Evolutionary conservation across 345 rosid genomes (phyloP).

Genomic region (Raphanus sativus): DNA sequence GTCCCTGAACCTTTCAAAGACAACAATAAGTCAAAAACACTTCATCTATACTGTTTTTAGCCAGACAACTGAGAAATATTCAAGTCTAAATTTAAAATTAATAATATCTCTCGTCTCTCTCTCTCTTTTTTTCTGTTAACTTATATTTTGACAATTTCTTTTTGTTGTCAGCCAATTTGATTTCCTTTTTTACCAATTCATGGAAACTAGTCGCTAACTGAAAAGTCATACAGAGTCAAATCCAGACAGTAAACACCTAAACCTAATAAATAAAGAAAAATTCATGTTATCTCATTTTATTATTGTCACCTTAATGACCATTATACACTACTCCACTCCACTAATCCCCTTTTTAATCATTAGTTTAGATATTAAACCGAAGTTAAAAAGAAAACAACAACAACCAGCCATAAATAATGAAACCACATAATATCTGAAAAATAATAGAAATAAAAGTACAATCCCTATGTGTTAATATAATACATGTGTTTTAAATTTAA

Average conservation of each 20-base stretch:
- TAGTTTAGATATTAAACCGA: not conserved
- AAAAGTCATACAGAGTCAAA: conserved; percentile 6
- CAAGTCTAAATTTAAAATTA: not conserved
- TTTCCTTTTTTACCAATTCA: not conserved
- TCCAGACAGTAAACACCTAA: not conserved
- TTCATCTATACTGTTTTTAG: not conserved
- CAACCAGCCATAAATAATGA: not conserved
- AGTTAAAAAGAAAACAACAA: conserved; percentile 3
- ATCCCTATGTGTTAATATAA: not conserved
- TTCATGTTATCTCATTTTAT: not conserved
- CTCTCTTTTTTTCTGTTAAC: not conserved
- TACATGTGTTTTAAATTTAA: conserved; percentile 4
- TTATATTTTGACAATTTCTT: not conserved
- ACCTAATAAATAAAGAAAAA: not conserved
- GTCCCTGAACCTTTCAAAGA: not conserved
- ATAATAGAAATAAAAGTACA: not conserved
- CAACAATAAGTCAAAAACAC: not conserved
- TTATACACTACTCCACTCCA: not conserved
- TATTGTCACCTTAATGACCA: not conserved
- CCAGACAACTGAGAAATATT: not conserved
- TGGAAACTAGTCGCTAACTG: conserved; percentile 1
- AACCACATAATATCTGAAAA: conserved; percentile 27
- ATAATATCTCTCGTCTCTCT: not conserved
- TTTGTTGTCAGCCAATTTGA: not conserved
- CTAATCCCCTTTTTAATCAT: not conserved